A percentile compares a stretch with the other conserved stretches of the same genome.
phyloP scores from a whole-genome alignment of 768 basidiomycete species.

The Polyporus arcularius region DNA sequence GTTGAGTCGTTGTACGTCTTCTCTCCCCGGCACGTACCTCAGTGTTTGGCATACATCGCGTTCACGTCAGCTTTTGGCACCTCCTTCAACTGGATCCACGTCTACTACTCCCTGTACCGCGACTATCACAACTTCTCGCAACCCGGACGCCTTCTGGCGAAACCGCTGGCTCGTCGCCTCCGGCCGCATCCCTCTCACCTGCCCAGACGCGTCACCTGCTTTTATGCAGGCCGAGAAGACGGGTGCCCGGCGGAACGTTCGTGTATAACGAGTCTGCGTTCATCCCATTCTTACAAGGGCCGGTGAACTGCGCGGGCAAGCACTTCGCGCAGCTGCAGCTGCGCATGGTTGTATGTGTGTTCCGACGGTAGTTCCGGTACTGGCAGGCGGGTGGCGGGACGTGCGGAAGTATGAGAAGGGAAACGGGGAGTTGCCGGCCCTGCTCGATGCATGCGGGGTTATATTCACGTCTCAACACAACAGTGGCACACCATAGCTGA shows the following conservation, averaged over 20 bases:
- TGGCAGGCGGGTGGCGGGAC: conserved; percentile 32
- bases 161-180: conserved; percentile 41
- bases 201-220: too few relatives aligned
- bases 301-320: conserved; percentile 52
- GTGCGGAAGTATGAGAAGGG: conserved; percentile 28
- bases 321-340: conserved; percentile 42
- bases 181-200: not conserved
- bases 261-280: conserved; percentile 33
- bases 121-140: conserved; percentile 45
- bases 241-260: not conserved
- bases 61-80: conserved; percentile 15
- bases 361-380: conserved; percentile 37
- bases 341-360: conserved; percentile 29
- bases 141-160: conserved; percentile 42
- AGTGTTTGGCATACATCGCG: too few relatives aligned
- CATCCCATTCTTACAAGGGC: conserved; percentile 48
- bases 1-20: conserved; percentile 34
- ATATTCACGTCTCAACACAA: too few relatives aligned
- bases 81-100: conserved; percentile 31
- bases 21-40: too few relatives aligned
- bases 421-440: conserved; percentile 25
- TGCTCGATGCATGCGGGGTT: not conserved
- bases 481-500: too few relatives aligned
- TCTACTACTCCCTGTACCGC: conserved; percentile 47
- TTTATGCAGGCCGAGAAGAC: too few relatives aligned